Percentiles rank a stretch among this genome's conserved stretches.
Conservation (phyloP, 1,284 basidiomycete genomes). For the Irpex sp. region DNA sequence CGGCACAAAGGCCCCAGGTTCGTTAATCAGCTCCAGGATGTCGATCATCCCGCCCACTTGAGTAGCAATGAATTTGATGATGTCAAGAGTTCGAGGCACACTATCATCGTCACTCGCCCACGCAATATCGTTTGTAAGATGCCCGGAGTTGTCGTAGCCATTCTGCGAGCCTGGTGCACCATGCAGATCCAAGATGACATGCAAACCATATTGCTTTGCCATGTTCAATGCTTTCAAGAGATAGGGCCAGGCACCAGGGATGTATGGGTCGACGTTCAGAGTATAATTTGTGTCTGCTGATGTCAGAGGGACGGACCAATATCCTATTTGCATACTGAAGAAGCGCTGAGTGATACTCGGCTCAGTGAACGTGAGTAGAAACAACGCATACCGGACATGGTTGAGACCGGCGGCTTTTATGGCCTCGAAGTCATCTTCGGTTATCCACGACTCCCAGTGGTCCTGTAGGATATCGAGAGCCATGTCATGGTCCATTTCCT, state of each 20-base stretch:
- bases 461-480: slow-evolving; percentile 47
- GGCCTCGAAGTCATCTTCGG: slow-evolving; percentile 62
- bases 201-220: slow-evolving; percentile 54
- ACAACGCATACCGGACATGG: slow-evolving; percentile 56
- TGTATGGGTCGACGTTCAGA: slow-evolving; percentile 53
- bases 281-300: slow-evolving; percentile 46
- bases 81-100: slow-evolving; percentile 62
- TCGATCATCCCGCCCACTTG: slow-evolving; percentile 55
- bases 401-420: slow-evolving; percentile 73
- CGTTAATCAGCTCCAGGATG: slow-evolving; percentile 64
- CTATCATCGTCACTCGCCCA: slow-evolving; percentile 62
- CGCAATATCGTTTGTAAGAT: slow-evolving; percentile 53
- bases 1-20: slow-evolving; percentile 46
- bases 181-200: slow-evolving; percentile 71
- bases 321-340: slow-evolving; percentile 65
- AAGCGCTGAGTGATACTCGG: not conserved
- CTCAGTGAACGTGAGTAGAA: not conserved
- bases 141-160: slow-evolving; percentile 84
- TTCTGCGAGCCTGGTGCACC: slow-evolving; percentile 72
- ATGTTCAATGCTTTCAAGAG: slow-evolving; percentile 62
- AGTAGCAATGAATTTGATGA: slow-evolving; percentile 53
- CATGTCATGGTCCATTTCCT: slow-evolving; percentile 43
- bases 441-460: slow-evolving; percentile 76
- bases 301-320: slow-evolving; percentile 70
- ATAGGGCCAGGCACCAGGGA: slow-evolving; percentile 66